Conservation (phyloP, 768 basidiomycete species). For the Rubroboletus pulcherrimus region DNA sequence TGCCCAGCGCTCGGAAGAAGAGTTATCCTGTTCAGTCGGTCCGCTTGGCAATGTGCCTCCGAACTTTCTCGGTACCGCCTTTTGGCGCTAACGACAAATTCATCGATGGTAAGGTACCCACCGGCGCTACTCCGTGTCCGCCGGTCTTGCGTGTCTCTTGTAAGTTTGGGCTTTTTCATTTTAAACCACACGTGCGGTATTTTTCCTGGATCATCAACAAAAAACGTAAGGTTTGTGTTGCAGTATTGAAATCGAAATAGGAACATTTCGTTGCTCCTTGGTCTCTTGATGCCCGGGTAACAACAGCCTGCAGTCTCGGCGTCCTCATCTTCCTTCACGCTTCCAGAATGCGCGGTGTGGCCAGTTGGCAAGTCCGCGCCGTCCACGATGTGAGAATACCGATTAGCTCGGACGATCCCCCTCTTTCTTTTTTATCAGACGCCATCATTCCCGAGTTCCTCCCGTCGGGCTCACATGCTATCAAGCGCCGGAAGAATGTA, state of each 20-base stretch:
- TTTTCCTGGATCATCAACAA: background rate
- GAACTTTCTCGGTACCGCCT: background rate
- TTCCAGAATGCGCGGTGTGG: background rate
- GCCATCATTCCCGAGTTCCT: background rate
- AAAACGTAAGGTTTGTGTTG: background rate
- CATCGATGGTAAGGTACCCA: background rate
- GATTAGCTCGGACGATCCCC: background rate
- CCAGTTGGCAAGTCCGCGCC: background rate
- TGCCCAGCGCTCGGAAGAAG: background rate
- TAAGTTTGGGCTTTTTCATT: background rate
- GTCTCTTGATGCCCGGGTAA: background rate
- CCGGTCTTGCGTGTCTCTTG: background rate
- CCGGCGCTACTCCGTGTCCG: background rate
- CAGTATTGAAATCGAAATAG: background rate
- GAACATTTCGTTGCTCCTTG: background rate
- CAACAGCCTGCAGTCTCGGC: background rate
- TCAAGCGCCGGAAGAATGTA: background rate
- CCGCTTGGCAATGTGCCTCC: background rate
- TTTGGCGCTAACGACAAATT: too few relatives aligned
- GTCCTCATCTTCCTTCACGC: background rate
- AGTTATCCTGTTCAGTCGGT: background rate
- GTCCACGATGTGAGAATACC: constrained; percentile 6
- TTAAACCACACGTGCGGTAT: background rate
- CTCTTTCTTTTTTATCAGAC: background rate
- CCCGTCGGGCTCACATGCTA: background rate